These are phyloP conservation scores for Chrysoporthe puriensis DNA, from an alignment of 2,329 filamentous ascomycete species.

Conservation along the genomic window DNA sequence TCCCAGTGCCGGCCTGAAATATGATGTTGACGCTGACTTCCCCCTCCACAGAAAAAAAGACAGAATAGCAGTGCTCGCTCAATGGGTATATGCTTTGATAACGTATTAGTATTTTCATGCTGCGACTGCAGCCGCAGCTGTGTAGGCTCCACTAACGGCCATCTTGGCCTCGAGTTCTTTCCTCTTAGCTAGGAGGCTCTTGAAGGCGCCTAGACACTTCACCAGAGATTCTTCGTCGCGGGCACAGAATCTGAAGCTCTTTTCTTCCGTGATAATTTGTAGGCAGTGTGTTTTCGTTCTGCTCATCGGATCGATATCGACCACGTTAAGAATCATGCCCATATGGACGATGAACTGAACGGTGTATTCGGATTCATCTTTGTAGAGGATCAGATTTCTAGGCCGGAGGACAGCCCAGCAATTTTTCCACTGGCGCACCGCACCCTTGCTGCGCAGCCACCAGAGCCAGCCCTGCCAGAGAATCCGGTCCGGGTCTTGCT, in stretches of 20 bases:
- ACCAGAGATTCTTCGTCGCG: slow-evolving; percentile 80
- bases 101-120: slow-evolving; percentile 13
- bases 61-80: slow-evolving; percentile 8
- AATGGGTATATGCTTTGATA: slow-evolving; percentile 7
- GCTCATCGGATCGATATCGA: slow-evolving; percentile 88
- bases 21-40: not conserved
- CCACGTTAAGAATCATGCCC: slow-evolving; percentile 79
- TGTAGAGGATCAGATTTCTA: slow-evolving; percentile 86
- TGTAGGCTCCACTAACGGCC: slow-evolving; percentile 37
- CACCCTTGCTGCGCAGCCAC: slow-evolving; percentile 79
- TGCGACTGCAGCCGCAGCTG: slow-evolving; percentile 17
- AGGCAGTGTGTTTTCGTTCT: slow-evolving; percentile 84
- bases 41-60: not conserved
- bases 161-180: slow-evolving; percentile 62
- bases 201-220: slow-evolving; percentile 86
- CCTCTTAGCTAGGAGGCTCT: slow-evolving; percentile 77
- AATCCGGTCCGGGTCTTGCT: slow-evolving; percentile 81
- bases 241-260: slow-evolving; percentile 77
- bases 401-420: slow-evolving; percentile 90
- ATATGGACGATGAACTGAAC: slow-evolving; percentile 82
- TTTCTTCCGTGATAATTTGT: slow-evolving; percentile 93
- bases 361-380: slow-evolving; percentile 88
- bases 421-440: slow-evolving; percentile 91
- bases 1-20: slow-evolving; percentile 22
- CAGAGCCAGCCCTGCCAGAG: slow-evolving; percentile 92